Conservation (phyloP, 495 filamentous ascomycete genomes). For the Bryoglossum gracile region DNA sequence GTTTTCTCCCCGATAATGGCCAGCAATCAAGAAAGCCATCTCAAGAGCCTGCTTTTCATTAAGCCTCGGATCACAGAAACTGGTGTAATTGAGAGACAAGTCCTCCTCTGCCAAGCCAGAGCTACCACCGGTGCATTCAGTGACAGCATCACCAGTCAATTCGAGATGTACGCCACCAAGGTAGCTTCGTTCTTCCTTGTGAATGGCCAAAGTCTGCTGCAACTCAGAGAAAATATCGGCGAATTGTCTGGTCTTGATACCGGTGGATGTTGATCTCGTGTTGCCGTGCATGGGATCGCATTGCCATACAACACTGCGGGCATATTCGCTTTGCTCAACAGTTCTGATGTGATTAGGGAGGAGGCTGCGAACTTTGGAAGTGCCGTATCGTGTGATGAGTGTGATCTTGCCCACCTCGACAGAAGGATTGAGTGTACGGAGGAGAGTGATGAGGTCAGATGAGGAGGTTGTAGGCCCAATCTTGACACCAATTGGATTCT, state of each 20-base stretch:
- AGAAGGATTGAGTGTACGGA: conserved; percentile 76
- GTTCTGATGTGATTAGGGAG: conserved; percentile 79
- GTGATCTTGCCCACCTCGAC: conserved; percentile 86
- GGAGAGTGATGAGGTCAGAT: conserved; percentile 63
- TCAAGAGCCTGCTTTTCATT: conserved; percentile 98
- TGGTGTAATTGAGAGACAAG: conserved; percentile 79
- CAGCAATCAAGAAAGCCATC: conserved; percentile 87
- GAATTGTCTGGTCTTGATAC: conserved; percentile 87
- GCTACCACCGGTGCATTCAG: conserved; percentile 90
- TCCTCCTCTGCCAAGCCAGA: conserved; percentile 83
- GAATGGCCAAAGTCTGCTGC: conserved; percentile 68
- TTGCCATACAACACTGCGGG: conserved; percentile 85
- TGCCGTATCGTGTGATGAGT: conserved; percentile 91
- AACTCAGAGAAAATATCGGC: conserved; percentile 80
- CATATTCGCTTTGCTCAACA: conserved; percentile 61
- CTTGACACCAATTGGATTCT: conserved; percentile 94
- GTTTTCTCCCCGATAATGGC: conserved; percentile 38
- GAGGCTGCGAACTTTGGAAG: conserved; percentile 57
- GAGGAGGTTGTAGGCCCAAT: conserved; percentile 77
- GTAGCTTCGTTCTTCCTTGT: conserved; percentile 72
- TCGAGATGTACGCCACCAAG: conserved; percentile 94
- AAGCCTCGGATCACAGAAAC: conserved; percentile 87
- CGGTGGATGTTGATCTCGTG: conserved; percentile 58
- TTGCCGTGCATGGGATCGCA: conserved; percentile 99
- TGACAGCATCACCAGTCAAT: conserved; percentile 90